A percentile compares a stretch with the other conserved stretches of the same genome.
Evolutionary conservation across 2,329 filamentous ascomycete species (phyloP).

Genomic region (Stromatinia cepivora): DNA sequence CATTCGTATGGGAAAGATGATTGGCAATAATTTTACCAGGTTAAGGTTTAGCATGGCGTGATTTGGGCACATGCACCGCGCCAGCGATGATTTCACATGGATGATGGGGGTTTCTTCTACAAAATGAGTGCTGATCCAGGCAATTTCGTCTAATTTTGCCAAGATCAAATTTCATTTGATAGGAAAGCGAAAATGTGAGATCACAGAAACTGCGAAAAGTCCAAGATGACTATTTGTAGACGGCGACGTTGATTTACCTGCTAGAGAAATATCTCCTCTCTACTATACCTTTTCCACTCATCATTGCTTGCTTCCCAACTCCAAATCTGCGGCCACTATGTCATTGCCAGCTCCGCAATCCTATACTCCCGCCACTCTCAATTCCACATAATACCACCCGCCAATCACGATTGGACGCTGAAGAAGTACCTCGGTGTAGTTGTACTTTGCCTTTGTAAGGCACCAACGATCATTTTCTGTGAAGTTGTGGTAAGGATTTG

Average conservation of each 20-base stretch:
- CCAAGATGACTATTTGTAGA: too few relatives aligned
- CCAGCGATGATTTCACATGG: background rate
- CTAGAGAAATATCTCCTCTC: background rate
- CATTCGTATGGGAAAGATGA: background rate
- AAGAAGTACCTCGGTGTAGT: background rate
- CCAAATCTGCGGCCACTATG: background rate
- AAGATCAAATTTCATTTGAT: rapidly evolving
- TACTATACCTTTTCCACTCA: too few relatives aligned
- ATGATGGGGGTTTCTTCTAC: background rate
- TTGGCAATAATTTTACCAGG: background rate
- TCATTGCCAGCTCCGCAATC: too few relatives aligned
- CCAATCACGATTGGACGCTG: too few relatives aligned
- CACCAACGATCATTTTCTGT: background rate
- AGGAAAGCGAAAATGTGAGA: background rate
- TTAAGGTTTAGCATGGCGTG: rapidly evolving
- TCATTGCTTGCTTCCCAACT: background rate
- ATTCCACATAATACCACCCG: background rate
- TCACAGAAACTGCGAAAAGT: rapidly evolving
- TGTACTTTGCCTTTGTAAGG: too few relatives aligned
- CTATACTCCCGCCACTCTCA: background rate
- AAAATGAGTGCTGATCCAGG: background rate
- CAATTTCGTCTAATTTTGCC: background rate
- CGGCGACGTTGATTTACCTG: background rate
- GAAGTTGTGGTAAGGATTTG: too few relatives aligned
- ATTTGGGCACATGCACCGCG: background rate